A percentile compares a stretch with the other conserved stretches of the same genome.
Conservation (phyloP, 176 grass and related monocot genomes). For the Musa itinerans region DNA sequence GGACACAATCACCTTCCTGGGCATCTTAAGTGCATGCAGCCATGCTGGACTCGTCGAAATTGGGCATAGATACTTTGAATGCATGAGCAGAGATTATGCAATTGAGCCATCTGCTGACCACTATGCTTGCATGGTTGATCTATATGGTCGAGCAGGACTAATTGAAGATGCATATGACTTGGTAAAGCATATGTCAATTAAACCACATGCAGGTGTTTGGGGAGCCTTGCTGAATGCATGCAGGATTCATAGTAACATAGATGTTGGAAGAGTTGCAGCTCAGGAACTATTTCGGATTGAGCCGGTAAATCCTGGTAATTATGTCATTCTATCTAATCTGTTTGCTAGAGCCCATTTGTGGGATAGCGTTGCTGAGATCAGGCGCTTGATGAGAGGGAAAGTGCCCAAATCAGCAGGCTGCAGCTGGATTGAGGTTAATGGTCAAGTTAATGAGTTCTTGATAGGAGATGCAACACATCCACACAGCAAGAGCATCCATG, state of each 20-base stretch:
- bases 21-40: constrained; percentile 45
- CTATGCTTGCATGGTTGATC: constrained; percentile 64
- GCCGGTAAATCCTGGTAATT: constrained; percentile 46
- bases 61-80: constrained; percentile 38
- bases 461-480: constrained; percentile 28
- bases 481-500: constrained; percentile 27
- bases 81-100: constrained; percentile 32
- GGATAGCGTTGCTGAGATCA: constrained; percentile 35
- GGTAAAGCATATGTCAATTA: constrained; percentile 35
- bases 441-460: constrained; percentile 32
- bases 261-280: constrained; percentile 32
- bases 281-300: constrained; percentile 46
- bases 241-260: constrained; percentile 34
- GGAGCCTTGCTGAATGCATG: constrained; percentile 69
- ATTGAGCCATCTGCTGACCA: constrained; percentile 41
- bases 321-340: constrained; percentile 54
- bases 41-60: constrained; percentile 39
- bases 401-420: constrained; percentile 36
- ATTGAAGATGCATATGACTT: constrained; percentile 37
- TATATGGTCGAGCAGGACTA: constrained; percentile 53
- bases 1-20: constrained; percentile 44
- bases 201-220: constrained; percentile 64
- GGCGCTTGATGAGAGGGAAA: constrained; percentile 32
- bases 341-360: constrained; percentile 35
- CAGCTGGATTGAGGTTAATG: constrained; percentile 53